These are phyloP conservation scores for Fusarium sp. DNA, from an alignment of 2,329 filamentous ascomycete species.

Conservation along the genomic window DNA sequence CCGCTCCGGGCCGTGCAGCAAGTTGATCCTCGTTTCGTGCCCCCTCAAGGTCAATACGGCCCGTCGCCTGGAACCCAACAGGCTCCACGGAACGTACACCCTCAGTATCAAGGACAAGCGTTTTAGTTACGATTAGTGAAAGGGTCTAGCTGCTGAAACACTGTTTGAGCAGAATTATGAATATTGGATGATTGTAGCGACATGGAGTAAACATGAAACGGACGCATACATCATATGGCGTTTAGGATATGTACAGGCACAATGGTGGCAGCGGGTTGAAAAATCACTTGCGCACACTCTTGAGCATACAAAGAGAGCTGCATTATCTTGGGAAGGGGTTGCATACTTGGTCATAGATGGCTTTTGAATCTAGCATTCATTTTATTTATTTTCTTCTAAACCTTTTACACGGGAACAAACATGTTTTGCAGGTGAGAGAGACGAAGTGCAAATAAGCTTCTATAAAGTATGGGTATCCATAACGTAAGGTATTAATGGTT, in stretches of 20 bases:
- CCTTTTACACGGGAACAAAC: background rate
- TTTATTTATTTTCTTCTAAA: background rate
- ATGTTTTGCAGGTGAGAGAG: background rate
- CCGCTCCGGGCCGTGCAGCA: slow-evolving; percentile 47
- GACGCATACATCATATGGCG: slow-evolving; percentile 33
- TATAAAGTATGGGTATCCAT: background rate
- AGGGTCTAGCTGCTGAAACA: background rate
- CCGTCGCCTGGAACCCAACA: slow-evolving; percentile 32
- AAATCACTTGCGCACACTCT: slow-evolving; percentile 29
- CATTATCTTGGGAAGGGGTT: slow-evolving; percentile 10
- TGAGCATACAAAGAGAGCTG: slow-evolving; percentile 17
- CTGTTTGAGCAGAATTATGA: slow-evolving; percentile 6
- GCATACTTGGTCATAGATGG: slow-evolving; percentile 17
- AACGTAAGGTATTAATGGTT: background rate
- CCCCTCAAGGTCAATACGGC: slow-evolving; percentile 48
- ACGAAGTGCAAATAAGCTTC: background rate
- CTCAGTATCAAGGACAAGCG: slow-evolving; percentile 52
- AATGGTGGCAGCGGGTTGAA: slow-evolving; percentile 16
- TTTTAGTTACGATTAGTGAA: slow-evolving; percentile 41
- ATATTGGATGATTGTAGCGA: slow-evolving; percentile 14
- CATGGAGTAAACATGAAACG: slow-evolving; percentile 25
- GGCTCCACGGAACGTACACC: slow-evolving; percentile 38
- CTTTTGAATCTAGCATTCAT: slow-evolving; percentile 6
- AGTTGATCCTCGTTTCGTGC: slow-evolving; percentile 44
- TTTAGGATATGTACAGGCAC: slow-evolving; percentile 24